Base-by-base conservation (phyloP, 257 asterid genomes). In the Nicotiana undulata region DNA sequence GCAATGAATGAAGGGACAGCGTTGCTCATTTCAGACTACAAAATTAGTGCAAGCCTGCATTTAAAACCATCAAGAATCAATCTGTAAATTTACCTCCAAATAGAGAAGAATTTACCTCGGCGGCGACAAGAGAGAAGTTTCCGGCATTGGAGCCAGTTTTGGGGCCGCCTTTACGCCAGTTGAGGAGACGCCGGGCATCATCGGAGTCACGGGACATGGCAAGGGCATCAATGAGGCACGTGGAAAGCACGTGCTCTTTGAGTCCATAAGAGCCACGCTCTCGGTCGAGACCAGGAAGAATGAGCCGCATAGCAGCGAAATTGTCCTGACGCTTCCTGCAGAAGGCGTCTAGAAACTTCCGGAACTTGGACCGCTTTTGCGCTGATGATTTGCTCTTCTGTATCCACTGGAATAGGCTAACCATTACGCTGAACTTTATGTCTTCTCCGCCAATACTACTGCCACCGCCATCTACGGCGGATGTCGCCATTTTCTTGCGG, bases 161-260 rank as follows among this genome's bases (percentile, higher is more conserved):
- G 2, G 96, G 95, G 79, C 97, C 97, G 37, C 93, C 99, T 83
- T 93, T 95, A 76, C 97, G 93, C 99, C 99, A 95, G 85, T 93
- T 95, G 78, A 95, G 88, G 81, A 95, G 92, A 80, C 90, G 91
- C 67, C 87, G 93, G 55, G 99, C 90, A 85, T 95, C 98, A 37
- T 93, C 84, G 75, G 99, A 91, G 66, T 95, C 99, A 75, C 98
- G 97, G 24, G 99, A 86, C 85, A 95, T 90, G 81, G 92, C 97
- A 52, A 95, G 92, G 66, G 98, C 99, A 78, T 95, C 97, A 51
- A 95, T 91, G 68, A 95, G 87, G 90, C 95, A 93, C 1, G 96
- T 93, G 78, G 99, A 95, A 12, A 95, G 97, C 26, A 85, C 98
- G 88, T 92, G 98, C 90, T 95, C 98, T 8, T 91, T 92, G 58